Evolutionary conservation across 1,284 basidiomycete species (phyloP), one percentile per base, ranked within the genome.

Genomic region (Cutaneotrichosporon spelunceum): DNA sequence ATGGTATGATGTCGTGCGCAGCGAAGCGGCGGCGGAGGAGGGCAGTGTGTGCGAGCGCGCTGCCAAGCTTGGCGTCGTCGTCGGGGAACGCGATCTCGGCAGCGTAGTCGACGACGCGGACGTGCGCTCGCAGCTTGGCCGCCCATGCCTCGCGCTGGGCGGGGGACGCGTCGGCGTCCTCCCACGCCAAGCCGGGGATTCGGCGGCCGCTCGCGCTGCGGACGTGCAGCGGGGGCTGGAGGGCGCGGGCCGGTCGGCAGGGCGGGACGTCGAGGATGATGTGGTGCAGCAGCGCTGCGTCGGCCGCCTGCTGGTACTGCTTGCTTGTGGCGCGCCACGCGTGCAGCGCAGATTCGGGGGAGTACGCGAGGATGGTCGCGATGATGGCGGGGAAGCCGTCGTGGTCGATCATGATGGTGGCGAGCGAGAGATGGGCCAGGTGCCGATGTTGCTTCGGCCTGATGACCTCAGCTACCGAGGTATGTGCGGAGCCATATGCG

Each of bases 1-100:
- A 53, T 11, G 52, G 52, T 4, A 53, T 13, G 4, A 53, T 33
- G 33, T 53, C 52, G 19, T 39, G 21, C 13, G 52, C 52, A 14
- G 27, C 14, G 23, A 36, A 53, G 4, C 39, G 34, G 21, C 52
- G 21, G 29, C 52, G 33, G 33, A 53, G 19, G 34, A 53, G 21
- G n/a, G n/a, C n/a, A n/a, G n/a, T n/a, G n/a, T n/a, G n/a, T n/a
- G n/a, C n/a, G n/a, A n/a, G n/a, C n/a, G n/a, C n/a, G n/a, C n/a
- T n/a, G n/a, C n/a, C n/a, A n/a, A 53, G 34, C 14, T 23, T 10
- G 3, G 33, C 33, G 24, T 53, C 52, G 34, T 53, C 52, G 34
- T 53, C 52, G 1, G 52, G 33, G 13, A 53, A 53, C 34, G 52
- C 52, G 19, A 53, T 36, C 52, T 53, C 52, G 6, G 52, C 52